Percentiles rank a stretch among this genome's conserved stretches.
Evolutionary conservation across 2,329 filamentous ascomycete species (phyloP).

Genomic region (Fusarium hainanense): DNA sequence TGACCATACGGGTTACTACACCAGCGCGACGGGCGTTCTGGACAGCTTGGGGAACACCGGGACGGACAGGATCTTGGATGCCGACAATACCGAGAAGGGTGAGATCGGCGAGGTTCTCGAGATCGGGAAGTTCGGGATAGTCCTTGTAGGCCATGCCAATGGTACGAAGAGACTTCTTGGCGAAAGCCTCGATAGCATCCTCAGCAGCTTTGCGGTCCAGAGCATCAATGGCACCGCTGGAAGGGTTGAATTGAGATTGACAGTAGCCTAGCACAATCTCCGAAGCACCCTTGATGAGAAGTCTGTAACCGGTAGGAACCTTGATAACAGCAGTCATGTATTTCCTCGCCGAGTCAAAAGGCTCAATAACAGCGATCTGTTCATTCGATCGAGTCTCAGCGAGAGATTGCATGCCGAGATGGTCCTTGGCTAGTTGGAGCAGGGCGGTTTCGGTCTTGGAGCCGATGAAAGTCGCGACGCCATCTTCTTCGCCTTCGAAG

Average conservation of each 20-base stretch:
- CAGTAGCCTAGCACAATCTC: constrained; percentile 71
- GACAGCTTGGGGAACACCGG: constrained; percentile 78
- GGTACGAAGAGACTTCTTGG: constrained; percentile 81
- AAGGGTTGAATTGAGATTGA: constrained; percentile 56
- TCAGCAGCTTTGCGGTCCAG: constrained; percentile 65
- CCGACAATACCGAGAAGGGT: constrained; percentile 74
- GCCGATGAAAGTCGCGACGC: constrained; percentile 73
- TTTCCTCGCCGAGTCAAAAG: constrained; percentile 80
- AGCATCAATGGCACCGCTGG: constrained; percentile 57
- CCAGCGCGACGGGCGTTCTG: constrained; percentile 78
- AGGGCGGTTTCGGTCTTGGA: constrained; percentile 83
- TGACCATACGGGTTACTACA: constrained; percentile 86
- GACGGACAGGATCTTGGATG: constrained; percentile 83
- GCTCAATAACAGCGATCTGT: constrained; percentile 73
- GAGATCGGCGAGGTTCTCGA: constrained; percentile 68
- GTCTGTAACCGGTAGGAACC: constrained; percentile 63
- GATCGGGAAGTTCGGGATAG: constrained; percentile 69
- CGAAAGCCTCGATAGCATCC: constrained; percentile 79
- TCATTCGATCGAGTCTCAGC: constrained; percentile 70
- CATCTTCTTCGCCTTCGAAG: constrained; percentile 77
- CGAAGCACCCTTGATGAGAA: constrained; percentile 73
- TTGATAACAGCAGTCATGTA: constrained; percentile 74
- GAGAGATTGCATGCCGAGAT: constrained; percentile 74
- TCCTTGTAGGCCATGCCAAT: constrained; percentile 87
- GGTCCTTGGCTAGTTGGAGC: constrained; percentile 72